phyloP scores from a whole-genome alignment of 106 monocot genomes.

The Vanilla planifolia region DNA sequence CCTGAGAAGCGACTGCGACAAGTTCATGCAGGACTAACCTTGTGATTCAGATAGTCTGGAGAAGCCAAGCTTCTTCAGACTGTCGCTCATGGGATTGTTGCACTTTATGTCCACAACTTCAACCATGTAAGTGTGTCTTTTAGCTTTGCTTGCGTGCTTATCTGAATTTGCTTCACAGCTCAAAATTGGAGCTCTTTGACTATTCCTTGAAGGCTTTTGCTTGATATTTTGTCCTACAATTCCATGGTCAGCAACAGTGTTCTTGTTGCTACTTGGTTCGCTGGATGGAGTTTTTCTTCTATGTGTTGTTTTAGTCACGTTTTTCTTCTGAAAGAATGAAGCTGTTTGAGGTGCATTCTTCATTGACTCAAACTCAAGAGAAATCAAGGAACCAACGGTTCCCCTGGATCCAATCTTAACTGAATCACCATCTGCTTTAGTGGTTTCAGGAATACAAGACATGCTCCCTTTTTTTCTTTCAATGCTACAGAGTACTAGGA shows the following conservation, averaged over 20 bases:
- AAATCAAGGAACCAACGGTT: conserved; percentile 68
- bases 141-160: not conserved
- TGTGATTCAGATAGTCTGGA: conserved; percentile 65
- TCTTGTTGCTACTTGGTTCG: conserved; percentile 14
- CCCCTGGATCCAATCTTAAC: conserved; percentile 65
- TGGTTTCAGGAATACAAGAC: conserved; percentile 16
- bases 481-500: not conserved
- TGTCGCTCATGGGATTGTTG: conserved; percentile 72
- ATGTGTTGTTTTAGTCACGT: conserved; percentile 24
- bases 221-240: not conserved
- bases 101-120: conserved; percentile 36
- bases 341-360: conserved; percentile 29
- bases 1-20: conserved; percentile 4
- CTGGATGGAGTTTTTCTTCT: conserved; percentile 16
- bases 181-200: not conserved
- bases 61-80: conserved; percentile 73
- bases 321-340: conserved; percentile 22
- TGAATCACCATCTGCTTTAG: conserved; percentile 16
- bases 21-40: conserved; percentile 1
- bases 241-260: not conserved
- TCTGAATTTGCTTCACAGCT: not conserved
- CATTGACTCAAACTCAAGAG: conserved; percentile 45
- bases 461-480: conserved; percentile 16
- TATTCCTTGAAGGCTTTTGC: not conserved
- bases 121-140: conserved; percentile 10